Conservation (phyloP, 1,284 basidiomycete species). For the Apiotrichum laibachii region DNA sequence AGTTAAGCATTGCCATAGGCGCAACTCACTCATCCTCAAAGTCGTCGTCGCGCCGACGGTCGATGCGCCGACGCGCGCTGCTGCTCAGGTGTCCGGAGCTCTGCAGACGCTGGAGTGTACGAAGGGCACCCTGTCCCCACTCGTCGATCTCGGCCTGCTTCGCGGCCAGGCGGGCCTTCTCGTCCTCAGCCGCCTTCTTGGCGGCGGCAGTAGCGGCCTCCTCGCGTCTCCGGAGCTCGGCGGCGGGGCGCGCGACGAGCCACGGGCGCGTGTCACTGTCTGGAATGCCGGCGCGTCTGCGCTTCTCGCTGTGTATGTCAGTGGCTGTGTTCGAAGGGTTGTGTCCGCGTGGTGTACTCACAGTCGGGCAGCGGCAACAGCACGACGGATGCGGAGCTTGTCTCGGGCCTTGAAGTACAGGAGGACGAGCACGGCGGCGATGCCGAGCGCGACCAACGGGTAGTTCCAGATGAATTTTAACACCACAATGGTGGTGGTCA, state of each 20-base stretch:
- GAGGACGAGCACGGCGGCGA: not conserved
- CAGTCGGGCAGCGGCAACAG: not conserved
- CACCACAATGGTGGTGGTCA: not conserved
- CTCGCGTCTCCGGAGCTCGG: slow-evolving; percentile 21
- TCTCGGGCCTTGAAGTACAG: not conserved
- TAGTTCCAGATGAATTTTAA: not conserved
- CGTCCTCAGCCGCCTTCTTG: slow-evolving; percentile 6
- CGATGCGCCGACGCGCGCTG: slow-evolving; percentile 2
- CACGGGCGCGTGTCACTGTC: slow-evolving; percentile 24
- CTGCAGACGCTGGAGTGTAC: slow-evolving; percentile 14
- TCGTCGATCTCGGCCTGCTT: slow-evolving; percentile 21
- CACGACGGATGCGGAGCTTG: not conserved
- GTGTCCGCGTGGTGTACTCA: not conserved
- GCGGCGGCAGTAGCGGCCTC: slow-evolving; percentile 6
- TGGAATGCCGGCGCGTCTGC: slow-evolving; percentile 24
- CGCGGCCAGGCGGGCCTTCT: slow-evolving; percentile 2
- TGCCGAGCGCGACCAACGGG: not conserved
- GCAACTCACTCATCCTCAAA: slow-evolving; percentile 12
- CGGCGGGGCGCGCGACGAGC: slow-evolving; percentile 20
- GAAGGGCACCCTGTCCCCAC: slow-evolving; percentile 13
- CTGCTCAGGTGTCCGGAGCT: slow-evolving; percentile 3
- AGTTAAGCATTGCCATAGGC: not conserved
- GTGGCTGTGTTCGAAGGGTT: not conserved
- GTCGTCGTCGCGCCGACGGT: slow-evolving; percentile 3
- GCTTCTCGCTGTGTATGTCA: slow-evolving; percentile 15